Percentiles rank a stretch among this genome's conserved stretches.
phyloP scores from a whole-genome alignment of 129 eudicot genomes.

The Rutidosis leptorrhynchoides region DNA sequence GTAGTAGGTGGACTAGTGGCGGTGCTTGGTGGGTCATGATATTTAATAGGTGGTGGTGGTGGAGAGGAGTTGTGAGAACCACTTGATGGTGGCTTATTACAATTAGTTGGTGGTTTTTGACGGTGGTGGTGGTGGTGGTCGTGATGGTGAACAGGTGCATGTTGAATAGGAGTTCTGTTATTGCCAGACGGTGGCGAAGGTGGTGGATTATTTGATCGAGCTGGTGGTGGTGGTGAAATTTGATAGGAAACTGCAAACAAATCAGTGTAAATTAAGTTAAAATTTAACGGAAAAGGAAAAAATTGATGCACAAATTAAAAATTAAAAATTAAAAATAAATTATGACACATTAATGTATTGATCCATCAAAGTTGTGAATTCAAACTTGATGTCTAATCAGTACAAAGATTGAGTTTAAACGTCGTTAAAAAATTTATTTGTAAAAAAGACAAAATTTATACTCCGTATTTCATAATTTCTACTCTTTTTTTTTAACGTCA shows the following conservation, averaged over 20 bases:
- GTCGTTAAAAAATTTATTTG: too few relatives aligned
- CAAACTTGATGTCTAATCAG: too few relatives aligned
- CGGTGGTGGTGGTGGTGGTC: slow-evolving; percentile 11
- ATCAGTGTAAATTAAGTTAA: not conserved
- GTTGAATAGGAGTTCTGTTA: slow-evolving; percentile 9
- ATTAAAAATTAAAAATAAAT: too few relatives aligned
- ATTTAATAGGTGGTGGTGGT: slow-evolving; percentile 36
- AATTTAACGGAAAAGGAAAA: too few relatives aligned
- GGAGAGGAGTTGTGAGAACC: slow-evolving; percentile 28
- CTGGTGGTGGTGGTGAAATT: slow-evolving; percentile 17
- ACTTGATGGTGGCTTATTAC: slow-evolving; percentile 32
- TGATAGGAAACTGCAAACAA: slow-evolving; percentile 14
- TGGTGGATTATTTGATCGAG: slow-evolving; percentile 6
- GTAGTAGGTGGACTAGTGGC: too few relatives aligned
- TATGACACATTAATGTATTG: too few relatives aligned
- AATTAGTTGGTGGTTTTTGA: slow-evolving; percentile 46
- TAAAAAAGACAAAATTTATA: not conserved
- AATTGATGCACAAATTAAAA: too few relatives aligned
- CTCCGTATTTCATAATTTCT: not conserved
- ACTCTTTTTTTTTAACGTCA: too few relatives aligned
- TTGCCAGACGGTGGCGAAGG: slow-evolving; percentile 13
- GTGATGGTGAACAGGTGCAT: slow-evolving; percentile 22
- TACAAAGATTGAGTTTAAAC: too few relatives aligned
- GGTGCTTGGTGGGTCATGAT: slow-evolving; percentile 31
- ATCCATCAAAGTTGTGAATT: too few relatives aligned